Evolutionary conservation across 1,284 basidiomycete species (phyloP).

Genomic region (Pisolithus thermaeus): DNA sequence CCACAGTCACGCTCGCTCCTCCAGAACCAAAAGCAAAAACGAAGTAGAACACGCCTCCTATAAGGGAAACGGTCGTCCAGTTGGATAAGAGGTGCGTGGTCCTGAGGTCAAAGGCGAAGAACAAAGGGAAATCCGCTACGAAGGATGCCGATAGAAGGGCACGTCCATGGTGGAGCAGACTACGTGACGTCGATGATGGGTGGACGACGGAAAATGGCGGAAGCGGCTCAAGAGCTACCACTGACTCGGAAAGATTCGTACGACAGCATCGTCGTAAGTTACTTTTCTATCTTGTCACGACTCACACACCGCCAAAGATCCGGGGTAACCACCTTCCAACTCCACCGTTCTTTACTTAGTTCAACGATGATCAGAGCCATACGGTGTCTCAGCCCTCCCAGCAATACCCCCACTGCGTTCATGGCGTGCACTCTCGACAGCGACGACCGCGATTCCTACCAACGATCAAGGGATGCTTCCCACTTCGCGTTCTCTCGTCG

Average conservation of each 20-base stretch:
- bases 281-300: background rate
- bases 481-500: slow-evolving; percentile 60
- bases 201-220: slow-evolving; percentile 54
- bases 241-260: slow-evolving; percentile 20
- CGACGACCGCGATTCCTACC: slow-evolving; percentile 19
- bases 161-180: slow-evolving; percentile 65
- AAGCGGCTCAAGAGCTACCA: slow-evolving; percentile 55
- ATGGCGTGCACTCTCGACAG: slow-evolving; percentile 17
- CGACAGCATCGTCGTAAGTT: background rate
- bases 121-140: slow-evolving; percentile 30
- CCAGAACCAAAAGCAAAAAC: slow-evolving; percentile 3
- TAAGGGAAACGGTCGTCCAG: slow-evolving; percentile 10
- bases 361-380: slow-evolving; percentile 18
- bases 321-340: background rate
- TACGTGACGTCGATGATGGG: slow-evolving; percentile 69
- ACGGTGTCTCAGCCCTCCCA: slow-evolving; percentile 9
- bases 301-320: background rate
- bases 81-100: slow-evolving; percentile 39
- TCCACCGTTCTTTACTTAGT: background rate
- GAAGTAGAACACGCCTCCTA: slow-evolving; percentile 7
- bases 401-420: slow-evolving; percentile 2
- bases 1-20: slow-evolving; percentile 2
- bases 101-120: slow-evolving; percentile 37
- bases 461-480: slow-evolving; percentile 45
- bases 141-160: slow-evolving; percentile 29